A percentile compares a stretch with the other conserved stretches of the same genome.
phyloP scores from a whole-genome alignment of 257 asterid genomes.

The Solanum arcanum region DNA sequence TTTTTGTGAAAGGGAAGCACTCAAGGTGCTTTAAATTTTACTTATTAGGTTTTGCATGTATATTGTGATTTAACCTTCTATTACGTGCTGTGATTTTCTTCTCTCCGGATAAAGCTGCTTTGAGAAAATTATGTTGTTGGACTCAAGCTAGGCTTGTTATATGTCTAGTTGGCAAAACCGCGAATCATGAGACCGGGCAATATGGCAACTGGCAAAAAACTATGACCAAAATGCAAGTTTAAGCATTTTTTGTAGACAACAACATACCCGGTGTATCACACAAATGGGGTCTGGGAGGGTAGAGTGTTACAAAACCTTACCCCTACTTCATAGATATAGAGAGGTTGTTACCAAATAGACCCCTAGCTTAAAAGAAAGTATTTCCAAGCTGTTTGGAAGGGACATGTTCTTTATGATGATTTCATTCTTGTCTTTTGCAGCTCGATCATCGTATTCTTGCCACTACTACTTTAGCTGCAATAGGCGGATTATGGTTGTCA shows the following conservation, averaged over 20 bases:
- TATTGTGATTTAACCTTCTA: background rate
- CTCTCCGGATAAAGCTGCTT: background rate
- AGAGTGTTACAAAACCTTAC: background rate
- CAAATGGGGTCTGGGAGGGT: background rate
- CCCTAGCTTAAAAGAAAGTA: background rate
- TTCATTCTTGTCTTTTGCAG: conserved; percentile 17
- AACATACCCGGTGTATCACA: background rate
- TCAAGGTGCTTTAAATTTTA: background rate
- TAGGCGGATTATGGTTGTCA: conserved; percentile 69
- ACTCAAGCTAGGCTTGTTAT: background rate
- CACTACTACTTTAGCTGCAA: conserved; percentile 59
- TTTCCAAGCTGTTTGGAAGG: background rate
- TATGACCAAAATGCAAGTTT: background rate
- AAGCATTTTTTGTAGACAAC: background rate
- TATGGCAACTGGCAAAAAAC: background rate
- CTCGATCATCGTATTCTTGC: conserved; percentile 96
- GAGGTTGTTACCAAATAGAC: background rate
- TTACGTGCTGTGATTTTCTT: background rate
- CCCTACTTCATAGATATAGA: background rate
- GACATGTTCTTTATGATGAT: background rate
- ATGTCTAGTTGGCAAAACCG: background rate
- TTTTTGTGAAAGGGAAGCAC: background rate
- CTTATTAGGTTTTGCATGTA: background rate
- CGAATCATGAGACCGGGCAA: no score
- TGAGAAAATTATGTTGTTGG: background rate